phyloP scores from a whole-genome alignment of 148 eudicot species.

The Camellia granthamiana region DNA sequence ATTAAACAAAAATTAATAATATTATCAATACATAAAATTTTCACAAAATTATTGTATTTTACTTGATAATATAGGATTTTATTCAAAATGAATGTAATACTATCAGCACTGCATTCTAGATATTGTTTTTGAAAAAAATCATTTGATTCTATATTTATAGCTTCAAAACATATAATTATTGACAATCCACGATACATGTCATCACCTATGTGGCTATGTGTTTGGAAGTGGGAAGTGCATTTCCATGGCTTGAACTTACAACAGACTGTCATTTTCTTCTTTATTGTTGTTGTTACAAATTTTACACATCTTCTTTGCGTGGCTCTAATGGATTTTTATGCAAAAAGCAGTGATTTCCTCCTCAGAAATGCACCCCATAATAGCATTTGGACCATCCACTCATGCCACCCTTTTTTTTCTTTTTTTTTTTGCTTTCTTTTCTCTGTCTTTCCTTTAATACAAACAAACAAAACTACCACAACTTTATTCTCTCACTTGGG shows the following conservation, averaged over 20 bases:
- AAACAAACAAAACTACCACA: not conserved
- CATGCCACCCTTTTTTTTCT: not conserved
- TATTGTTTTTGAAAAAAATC: too few species aligned
- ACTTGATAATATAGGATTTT: too few species aligned
- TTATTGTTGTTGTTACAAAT: not conserved
- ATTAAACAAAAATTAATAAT: too few species aligned
- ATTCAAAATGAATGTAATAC: too few species aligned
- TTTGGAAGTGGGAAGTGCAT: not conserved
- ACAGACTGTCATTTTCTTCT: not conserved
- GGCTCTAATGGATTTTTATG: not conserved
- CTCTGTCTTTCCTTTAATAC: slow-evolving; percentile 14
- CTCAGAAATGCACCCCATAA: slow-evolving; percentile 20
- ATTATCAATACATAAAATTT: too few species aligned
- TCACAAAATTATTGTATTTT: too few species aligned
- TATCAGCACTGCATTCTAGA: too few species aligned
- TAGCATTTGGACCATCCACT: not conserved
- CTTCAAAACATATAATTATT: not conserved
- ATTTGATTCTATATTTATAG: too few species aligned
- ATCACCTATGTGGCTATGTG: not conserved
- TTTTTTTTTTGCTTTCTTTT: slow-evolving; percentile 1
- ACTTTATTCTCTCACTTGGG: not conserved
- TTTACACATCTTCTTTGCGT: not conserved
- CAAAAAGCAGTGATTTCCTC: slow-evolving; percentile 23
- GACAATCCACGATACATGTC: not conserved
- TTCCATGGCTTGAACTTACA: not conserved